These are phyloP conservation scores for Dendrocalamus sinicus DNA, from an alignment of 176 grass and related monocot species.

Conservation along the genomic window DNA sequence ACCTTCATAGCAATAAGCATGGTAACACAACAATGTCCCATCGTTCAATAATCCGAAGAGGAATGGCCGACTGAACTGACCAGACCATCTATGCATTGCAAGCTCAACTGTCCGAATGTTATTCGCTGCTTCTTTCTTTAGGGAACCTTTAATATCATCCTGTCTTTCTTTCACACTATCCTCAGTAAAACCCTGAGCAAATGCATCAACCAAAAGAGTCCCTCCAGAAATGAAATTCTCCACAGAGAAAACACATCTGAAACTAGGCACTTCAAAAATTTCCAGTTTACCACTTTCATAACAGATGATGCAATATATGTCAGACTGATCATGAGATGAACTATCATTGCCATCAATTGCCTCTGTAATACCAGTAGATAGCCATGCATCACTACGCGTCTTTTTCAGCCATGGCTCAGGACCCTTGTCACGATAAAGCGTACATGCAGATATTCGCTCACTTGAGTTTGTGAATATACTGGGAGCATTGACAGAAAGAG, in stretches of 20 bases:
- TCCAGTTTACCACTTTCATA: conserved; percentile 91
- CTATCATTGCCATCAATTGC: conserved; percentile 62
- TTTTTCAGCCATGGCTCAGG: conserved; percentile 81
- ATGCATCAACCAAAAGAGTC: conserved; percentile 62
- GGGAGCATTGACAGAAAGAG: conserved; percentile 69
- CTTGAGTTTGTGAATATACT: conserved; percentile 60
- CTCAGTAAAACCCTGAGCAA: conserved; percentile 29
- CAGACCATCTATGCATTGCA: conserved; percentile 91
- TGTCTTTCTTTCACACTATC: conserved; percentile 26
- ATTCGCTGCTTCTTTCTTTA: conserved; percentile 66
- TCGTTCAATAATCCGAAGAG: conserved; percentile 86
- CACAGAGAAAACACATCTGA: conserved; percentile 78
- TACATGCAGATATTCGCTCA: conserved; percentile 69
- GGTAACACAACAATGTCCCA: conserved; percentile 91
- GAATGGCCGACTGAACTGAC: conserved; percentile 80
- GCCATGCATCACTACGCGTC: conserved; percentile 84
- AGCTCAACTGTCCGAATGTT: conserved; percentile 76
- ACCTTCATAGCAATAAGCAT: conserved; percentile 74
- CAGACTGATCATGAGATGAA: conserved; percentile 66
- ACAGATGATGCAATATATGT: conserved; percentile 88
- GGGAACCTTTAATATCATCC: conserved; percentile 44
- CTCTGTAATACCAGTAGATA: conserved; percentile 73
- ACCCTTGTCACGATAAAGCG: conserved; percentile 88
- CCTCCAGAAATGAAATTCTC: conserved; percentile 77
- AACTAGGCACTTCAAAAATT: conserved; percentile 84